phyloP scores from a whole-genome alignment of 2,329 filamentous ascomycete species.

The Penicillium sp. region DNA sequence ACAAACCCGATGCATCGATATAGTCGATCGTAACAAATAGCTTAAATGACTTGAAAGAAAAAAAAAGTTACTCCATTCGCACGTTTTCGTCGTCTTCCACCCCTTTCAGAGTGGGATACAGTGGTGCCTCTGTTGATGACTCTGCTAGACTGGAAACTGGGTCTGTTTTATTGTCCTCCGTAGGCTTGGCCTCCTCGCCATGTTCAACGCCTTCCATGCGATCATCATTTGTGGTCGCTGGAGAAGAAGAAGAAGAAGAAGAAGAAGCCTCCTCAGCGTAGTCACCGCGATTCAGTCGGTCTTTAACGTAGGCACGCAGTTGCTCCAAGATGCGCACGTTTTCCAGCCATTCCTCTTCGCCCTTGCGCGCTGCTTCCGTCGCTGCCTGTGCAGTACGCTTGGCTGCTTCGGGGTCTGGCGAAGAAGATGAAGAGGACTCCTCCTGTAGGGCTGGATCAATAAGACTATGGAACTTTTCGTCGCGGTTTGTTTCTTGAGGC shows the following conservation, averaged over 20 bases:
- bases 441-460: constrained; percentile 41
- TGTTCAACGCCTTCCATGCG: constrained; percentile 18
- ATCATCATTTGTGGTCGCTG: constrained; percentile 9
- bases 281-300: constrained; percentile 52
- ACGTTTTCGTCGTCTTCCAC: constrained; percentile 16
- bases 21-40: background rate
- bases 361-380: constrained; percentile 37
- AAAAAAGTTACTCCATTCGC: constrained; percentile 16
- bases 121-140: background rate
- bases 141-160: constrained; percentile 1
- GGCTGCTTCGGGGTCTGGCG: constrained; percentile 30
- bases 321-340: constrained; percentile 62
- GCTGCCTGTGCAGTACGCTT: constrained; percentile 35
- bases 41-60: background rate
- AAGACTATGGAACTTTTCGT: constrained; percentile 28
- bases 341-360: constrained; percentile 58
- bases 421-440: constrained; percentile 10
- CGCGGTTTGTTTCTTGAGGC: constrained; percentile 12
- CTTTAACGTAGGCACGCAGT: constrained; percentile 55
- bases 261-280: constrained; percentile 32
- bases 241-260: constrained; percentile 13
- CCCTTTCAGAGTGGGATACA: constrained; percentile 23
- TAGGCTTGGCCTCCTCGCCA: background rate
- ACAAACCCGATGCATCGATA: background rate
- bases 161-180: background rate